Base-by-base conservation (phyloP, 2,329 filamentous ascomycete species). In the Chrysoporthe deuterocubensis region DNA sequence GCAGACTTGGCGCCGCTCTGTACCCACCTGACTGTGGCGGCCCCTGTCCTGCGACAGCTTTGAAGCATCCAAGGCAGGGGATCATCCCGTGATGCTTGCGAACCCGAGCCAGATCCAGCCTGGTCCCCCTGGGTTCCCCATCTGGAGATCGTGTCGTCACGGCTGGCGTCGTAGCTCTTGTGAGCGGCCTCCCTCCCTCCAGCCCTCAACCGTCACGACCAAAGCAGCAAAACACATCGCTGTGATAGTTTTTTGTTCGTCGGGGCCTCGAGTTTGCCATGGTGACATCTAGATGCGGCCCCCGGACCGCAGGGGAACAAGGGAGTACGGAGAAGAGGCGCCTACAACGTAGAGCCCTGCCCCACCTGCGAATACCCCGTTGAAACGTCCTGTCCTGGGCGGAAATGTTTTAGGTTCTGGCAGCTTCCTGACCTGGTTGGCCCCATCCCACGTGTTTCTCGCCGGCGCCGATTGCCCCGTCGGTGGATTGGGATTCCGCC, bases 21-120 rank as follows among this genome's bases (percentile, higher is more conserved):
- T 40, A 50, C 37, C 59, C 71, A 71, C 69, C 72, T 70, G 72
- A 71, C 32, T 9, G 64, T 34, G 58, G 18, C 42, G 56, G 2
- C n/a, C 75, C 80, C 76, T 79, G 78, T 79, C 73, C 78, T 83
- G 81, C 76, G 79, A 84, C 82, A 82, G 74, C 78, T 78, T 76
- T 83, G 82, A 84, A 74, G 82, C 82, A 83, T 72, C 68, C 74
- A 67, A 37, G 59, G 59, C 66, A 34, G 61, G 67, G 60, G 50
- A 52, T 32, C 21, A 34, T 32, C 50, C 50, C 50, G 50, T 54
- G 50, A 54, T 54, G 50, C 50, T 26, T 54, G 50, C 50, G 32
- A 54, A 21, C n/a, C 48, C 8, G 9, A 54, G 50, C 50, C 21
- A 9, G 21, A 54, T 13, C 50, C 50, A 54, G 26, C 0, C 21